Evolutionary conservation across 2,329 filamentous ascomycete genomes (phyloP), one percentile per base, ranked within the genome.

Genomic region (Pseudogymnoascus sp.): DNA sequence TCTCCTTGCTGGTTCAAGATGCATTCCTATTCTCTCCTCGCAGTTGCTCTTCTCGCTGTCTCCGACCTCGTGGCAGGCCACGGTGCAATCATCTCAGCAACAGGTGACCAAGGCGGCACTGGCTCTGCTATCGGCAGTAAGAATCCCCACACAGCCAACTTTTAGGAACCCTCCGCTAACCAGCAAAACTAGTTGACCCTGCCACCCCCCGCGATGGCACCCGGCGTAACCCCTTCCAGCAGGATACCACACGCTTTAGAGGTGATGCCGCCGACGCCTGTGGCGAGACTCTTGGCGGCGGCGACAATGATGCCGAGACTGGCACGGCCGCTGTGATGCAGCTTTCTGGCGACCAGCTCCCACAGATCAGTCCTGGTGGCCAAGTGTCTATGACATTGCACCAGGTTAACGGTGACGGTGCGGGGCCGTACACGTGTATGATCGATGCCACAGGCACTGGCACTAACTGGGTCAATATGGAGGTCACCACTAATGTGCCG

Each of bases 351-450:
- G 75, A 74, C 64, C 68, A 75, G 64, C 80, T 88, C 24, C 84
- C 86, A 10, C 85, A 88, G 75, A 76, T 88, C 68, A 78, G 77
- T 6, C 69, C 77, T 0, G 85, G 85, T 59, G 86, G 86, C 63
- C 68, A 78, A 63, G 68, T 88, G 65, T 76, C 76, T 68, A 87
- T 88, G 79, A 87, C 84, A 1, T 76, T 88, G 8, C 86, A 87
- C 75, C 85, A 88, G 72, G 84, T 88, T 72, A 88, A 88, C 74
- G 78, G 78, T 38, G 86, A 89, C 67, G 86, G 86, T 64, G 86
- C 82, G 64, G 86, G 86, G 16, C 70, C 70, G 61, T 68, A 70
- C 63, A 81, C 77, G 6, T 87, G 85, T 76, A 84, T 84, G 79
- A 85, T 88, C 71, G 86, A 86, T 70, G 73, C 77, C 63, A 84